Conservation (phyloP, 257 asterid species). For the Buddleja alternifolia region DNA sequence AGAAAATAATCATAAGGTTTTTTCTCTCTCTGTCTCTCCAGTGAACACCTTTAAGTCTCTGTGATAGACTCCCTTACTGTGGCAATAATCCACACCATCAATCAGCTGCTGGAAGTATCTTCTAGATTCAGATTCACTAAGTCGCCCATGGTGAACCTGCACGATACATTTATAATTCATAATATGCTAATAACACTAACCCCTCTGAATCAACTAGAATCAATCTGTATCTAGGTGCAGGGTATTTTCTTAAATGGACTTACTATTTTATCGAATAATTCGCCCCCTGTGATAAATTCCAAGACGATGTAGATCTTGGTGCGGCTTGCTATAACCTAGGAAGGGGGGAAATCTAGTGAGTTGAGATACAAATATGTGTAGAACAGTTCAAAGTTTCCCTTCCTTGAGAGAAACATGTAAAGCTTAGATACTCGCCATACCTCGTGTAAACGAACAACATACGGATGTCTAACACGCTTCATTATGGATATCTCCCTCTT, state of each 20-base stretch:
- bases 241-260: slow-evolving; percentile 39
- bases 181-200: neutral
- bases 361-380: slow-evolving; percentile 12
- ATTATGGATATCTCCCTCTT: slow-evolving; percentile 95
- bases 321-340: slow-evolving; percentile 96
- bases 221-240: slow-evolving; percentile 5
- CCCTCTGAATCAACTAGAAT: slow-evolving; percentile 21
- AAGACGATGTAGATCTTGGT: slow-evolving; percentile 93
- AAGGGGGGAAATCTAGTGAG: slow-evolving; percentile 25
- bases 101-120: slow-evolving; percentile 96
- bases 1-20: slow-evolving; percentile 13
- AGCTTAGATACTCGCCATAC: slow-evolving; percentile 43
- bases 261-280: slow-evolving; percentile 95
- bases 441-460: slow-evolving; percentile 92
- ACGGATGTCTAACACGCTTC: slow-evolving; percentile 95
- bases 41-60: slow-evolving; percentile 87
- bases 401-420: slow-evolving; percentile 2
- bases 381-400: slow-evolving; percentile 6
- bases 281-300: slow-evolving; percentile 99
- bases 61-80: slow-evolving; percentile 92
- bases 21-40: slow-evolving; percentile 3
- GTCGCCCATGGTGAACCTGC: slow-evolving; percentile 94
- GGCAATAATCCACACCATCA: slow-evolving; percentile 98
- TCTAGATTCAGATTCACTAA: slow-evolving; percentile 94
- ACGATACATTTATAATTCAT: slow-evolving; percentile 22